Conservation (phyloP, 2,329 filamentous ascomycete genomes). For the Alternaria sp. region DNA sequence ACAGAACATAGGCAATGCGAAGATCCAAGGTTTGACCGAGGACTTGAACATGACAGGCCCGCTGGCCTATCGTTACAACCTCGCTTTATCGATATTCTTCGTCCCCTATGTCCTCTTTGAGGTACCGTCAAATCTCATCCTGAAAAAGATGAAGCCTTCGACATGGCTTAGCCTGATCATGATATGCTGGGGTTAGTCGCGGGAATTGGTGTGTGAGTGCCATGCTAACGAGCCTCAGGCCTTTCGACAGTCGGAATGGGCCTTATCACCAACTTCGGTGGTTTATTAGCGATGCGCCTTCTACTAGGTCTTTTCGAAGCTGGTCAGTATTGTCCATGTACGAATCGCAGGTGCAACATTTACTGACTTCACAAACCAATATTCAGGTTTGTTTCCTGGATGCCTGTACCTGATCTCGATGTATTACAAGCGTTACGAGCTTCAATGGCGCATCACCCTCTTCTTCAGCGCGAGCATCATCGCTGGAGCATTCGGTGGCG, state of each 20-base stretch:
- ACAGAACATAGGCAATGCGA: constrained; percentile 45
- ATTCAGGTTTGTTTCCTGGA: constrained; percentile 13
- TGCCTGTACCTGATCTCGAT: constrained; percentile 43
- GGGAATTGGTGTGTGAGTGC: neutral
- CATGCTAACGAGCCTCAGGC: constrained; percentile 9
- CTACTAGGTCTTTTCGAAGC: constrained; percentile 48
- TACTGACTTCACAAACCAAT: neutral
- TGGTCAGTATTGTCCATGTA: constrained; percentile 38
- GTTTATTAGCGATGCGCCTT: constrained; percentile 56
- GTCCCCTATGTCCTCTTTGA: constrained; percentile 48
- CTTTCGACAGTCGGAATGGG: constrained; percentile 55
- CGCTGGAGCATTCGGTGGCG: constrained; percentile 51
- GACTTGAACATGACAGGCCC: constrained; percentile 47
- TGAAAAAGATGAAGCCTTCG: constrained; percentile 49
- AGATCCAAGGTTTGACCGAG: constrained; percentile 46
- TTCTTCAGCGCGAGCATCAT: constrained; percentile 52
- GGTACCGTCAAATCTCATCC: constrained; percentile 46
- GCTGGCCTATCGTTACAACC: constrained; percentile 42
- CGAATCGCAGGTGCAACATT: neutral
- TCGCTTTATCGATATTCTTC: constrained; percentile 49
- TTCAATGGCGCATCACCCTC: constrained; percentile 50
- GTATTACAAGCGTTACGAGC: constrained; percentile 54
- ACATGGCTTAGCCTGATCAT: constrained; percentile 50
- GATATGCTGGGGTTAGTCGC: constrained; percentile 43
- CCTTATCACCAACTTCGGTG: constrained; percentile 54